Base-by-base conservation (phyloP, 495 filamentous ascomycete genomes). In the Penicillium steckii region DNA sequence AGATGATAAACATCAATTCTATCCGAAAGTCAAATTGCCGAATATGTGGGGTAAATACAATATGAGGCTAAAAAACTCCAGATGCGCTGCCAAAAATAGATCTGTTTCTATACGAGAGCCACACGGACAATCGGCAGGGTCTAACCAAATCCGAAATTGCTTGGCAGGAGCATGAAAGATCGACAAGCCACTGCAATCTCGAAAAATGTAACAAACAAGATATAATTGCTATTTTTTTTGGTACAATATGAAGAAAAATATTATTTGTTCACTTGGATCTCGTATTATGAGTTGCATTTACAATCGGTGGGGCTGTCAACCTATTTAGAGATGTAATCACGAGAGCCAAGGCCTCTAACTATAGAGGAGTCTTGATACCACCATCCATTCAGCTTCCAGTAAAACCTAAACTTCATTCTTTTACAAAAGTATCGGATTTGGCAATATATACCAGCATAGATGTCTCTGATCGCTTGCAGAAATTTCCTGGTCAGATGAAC, bases 91-190 rank as follows among this genome's bases (percentile, higher is more conserved):
- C n/a, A n/a, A n/a, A n/a, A n/a, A n/a, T n/a, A n/a, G n/a, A n/a
- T n/a, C n/a, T n/a, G n/a, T n/a, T n/a, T n/a, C n/a, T n/a, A n/a
- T n/a, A n/a, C 50, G 45, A 44, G n/a, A n/a, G 37, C 44, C 26
- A n/a, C 44, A 35, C 17, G 21, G 8, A 44, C 37, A 44, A 53
- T 53, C 51, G 51, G 12, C 51, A 48, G 51, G 51, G 26, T n/a
- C 25, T 43, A 47, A 41, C 35, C 19, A 47, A 47, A 53, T 33
- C 47, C 46, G 41, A 55, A 41, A 46, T 50, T 38, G 25, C 53
- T 55, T 55, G 46, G 41, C 46, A 50, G 41, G 41, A 23, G 15
- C 38, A 22, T 17, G 19, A 13, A 44, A 15, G 27, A 51, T 50
- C 47, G 24, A 27, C 24, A 50, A 43, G 35, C 35, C 35, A 18